phyloP scores from a whole-genome alignment of 192 early-diverging fungal species.

The Dissophora globulifera region DNA sequence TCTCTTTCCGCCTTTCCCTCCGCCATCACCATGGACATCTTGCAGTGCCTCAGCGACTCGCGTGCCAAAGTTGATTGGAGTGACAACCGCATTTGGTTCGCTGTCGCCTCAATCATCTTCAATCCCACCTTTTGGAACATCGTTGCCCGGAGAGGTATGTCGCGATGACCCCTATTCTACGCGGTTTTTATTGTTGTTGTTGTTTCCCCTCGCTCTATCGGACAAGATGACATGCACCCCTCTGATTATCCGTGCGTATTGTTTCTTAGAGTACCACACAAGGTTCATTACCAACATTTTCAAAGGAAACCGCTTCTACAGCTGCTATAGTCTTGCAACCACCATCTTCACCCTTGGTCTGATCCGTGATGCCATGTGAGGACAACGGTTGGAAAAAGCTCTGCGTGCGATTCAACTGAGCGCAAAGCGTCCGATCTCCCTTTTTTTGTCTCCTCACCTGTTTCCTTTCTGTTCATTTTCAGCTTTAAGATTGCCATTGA shows the following conservation, averaged over 20 bases:
- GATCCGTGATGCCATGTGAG: constrained; percentile 80
- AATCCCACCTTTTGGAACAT: constrained; percentile 94
- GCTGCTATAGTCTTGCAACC: constrained; percentile 85
- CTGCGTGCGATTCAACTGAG: no score
- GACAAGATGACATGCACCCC: no score
- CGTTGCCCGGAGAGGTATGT: constrained; percentile 76
- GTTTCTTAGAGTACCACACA: constrained; percentile 75
- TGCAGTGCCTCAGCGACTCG: constrained; percentile 30
- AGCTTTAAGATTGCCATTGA: constrained; percentile 78
- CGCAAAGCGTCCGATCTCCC: constrained; percentile 4
- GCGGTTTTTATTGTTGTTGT: no score
- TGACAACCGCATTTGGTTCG: constrained; percentile 73
- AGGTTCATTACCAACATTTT: constrained; percentile 77
- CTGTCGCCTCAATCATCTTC: constrained; percentile 80
- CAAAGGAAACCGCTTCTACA: constrained; percentile 70
- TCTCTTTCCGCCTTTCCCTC: not conserved
- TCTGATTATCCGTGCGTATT: no score
- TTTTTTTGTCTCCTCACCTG: not conserved
- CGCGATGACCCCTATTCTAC: not conserved
- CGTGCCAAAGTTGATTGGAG: constrained; percentile 64
- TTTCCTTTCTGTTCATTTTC: not conserved
- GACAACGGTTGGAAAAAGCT: no score
- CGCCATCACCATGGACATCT: constrained; percentile 39
- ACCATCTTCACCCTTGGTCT: constrained; percentile 87
- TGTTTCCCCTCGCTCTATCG: no score